Base-by-base conservation (phyloP, 2,329 filamentous ascomycete genomes). In the Sporothrix mexicana region DNA sequence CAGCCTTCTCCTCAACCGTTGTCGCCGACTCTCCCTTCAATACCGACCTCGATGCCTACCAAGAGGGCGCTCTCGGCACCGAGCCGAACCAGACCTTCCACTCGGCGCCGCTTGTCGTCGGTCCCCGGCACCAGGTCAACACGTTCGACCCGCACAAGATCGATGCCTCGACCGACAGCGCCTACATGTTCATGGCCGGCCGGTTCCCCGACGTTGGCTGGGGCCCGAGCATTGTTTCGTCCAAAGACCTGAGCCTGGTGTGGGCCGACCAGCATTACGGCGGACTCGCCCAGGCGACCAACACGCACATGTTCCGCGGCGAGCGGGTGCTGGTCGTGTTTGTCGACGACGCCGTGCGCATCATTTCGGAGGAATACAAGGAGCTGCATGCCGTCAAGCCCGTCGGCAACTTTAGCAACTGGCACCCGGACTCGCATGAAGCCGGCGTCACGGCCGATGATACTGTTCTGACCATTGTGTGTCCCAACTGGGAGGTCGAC, bases 51-150 rank as follows among this genome's bases (percentile, higher is more conserved):
- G n/a, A 45, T n/a, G 17, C 43, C 20, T 71, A 71, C 69, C 69
- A 71, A 20, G 23, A 71, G 20, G 69, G 69, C 57, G 57, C 9
- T 17, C 55, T 71, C 17, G 69, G 69, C 57, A 23, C 8, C 2
- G 55, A 71, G 55, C 80, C 81, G 43, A 78, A 75, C 66, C 81
- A 83, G 73, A 77, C 75, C 0, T 83, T 81, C 72, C 74, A 74
- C 45, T 81, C 81, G 0, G 79, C 79, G 15, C 73, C 78, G n/a
- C 41, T 67, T 12, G 77, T 82, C 25, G 70, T 80, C 25, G 80
- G 79, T 1, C 81, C 82, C 2, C 73, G 81, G 8, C 76, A 82
- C 64, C 79, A 81, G 67, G 76, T 82, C 72, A 80, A 81, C 71
- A 70, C 74, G 0, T 80, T 78, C 77, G 75, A 66, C 47, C 20